Evolutionary conservation across 1,284 basidiomycete genomes (phyloP).

Genomic region (Anthracocystis setariae): DNA sequence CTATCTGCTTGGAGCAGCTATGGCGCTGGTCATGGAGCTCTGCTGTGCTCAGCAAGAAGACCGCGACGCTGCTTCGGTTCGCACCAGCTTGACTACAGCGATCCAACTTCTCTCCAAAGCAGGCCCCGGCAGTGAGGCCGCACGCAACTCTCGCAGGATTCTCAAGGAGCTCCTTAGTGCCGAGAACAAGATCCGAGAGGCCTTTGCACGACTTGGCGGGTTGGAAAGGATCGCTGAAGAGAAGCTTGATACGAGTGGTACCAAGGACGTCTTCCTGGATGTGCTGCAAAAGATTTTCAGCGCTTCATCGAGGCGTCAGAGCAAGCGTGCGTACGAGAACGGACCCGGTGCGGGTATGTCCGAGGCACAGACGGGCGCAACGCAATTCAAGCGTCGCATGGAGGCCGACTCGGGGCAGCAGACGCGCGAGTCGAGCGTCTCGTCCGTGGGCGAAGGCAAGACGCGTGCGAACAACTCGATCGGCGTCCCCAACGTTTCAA

Average conservation of each 20-base stretch:
- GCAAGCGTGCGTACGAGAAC: conserved; percentile 22
- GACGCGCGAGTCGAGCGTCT: conserved; percentile 29
- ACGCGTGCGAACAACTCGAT: conserved; percentile 1
- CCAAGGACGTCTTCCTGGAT: conserved; percentile 42
- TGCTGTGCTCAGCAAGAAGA: conserved; percentile 42
- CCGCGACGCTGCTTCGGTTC: conserved; percentile 26
- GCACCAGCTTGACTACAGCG: conserved; percentile 27
- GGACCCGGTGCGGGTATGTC: conserved; percentile 2
- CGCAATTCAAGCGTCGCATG: conserved; percentile 10
- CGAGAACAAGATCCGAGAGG: conserved; percentile 36
- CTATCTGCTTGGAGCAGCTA: conserved; percentile 56
- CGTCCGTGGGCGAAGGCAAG: conserved; percentile 11
- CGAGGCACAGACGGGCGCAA: not conserved
- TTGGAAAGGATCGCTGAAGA: conserved; percentile 34
- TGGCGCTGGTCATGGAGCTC: conserved; percentile 49
- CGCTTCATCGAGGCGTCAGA: conserved; percentile 17
- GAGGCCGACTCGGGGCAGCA: conserved; percentile 17
- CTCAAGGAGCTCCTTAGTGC: conserved; percentile 41
- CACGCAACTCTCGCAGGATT: conserved; percentile 42
- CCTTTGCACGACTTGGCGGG: conserved; percentile 31
- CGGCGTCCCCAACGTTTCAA: not conserved
- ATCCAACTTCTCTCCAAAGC: conserved; percentile 40
- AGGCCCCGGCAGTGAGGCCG: conserved; percentile 38
- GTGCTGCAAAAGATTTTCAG: conserved; percentile 30
- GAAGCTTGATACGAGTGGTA: conserved; percentile 31